Evolutionary conservation across 2,329 filamentous ascomycete species (phyloP), one percentile per base, ranked within the genome.

Genomic region (Pyrenochaeta sp.): DNA sequence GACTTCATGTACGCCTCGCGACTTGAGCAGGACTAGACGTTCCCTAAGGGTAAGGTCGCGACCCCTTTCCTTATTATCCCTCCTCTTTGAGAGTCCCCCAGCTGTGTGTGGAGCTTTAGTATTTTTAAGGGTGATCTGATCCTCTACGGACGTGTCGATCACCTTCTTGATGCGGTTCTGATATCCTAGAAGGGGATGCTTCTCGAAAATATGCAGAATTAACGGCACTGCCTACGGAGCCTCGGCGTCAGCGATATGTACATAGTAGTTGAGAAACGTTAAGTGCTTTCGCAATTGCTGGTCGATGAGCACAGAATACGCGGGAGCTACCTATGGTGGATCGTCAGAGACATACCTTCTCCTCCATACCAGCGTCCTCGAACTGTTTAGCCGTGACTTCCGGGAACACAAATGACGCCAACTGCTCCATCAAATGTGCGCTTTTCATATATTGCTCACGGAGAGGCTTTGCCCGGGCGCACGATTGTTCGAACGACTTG

Each of bases 11-110:
- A 68, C 52, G n/a, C 51, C 63, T 5, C 55, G 46, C 0, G 63
- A 15, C 3, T 64, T 61, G 22, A 72, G 55, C 0, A 51, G 25
- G 0, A 52, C n/a, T 1, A 72, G 36, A 10, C 50, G 55, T n/a
- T n/a, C 15, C 2, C 27, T 40, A n/a, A 54, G 22, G 48, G 1
- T 52, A 34, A 45, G 36, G 43, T 28, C 54, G 15, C n/a, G 25
- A 34, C 1, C 55, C 30, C 28, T 48, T 15, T 30, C 45, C 36
- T 56, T 37, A 6, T 44, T 10, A 24, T 53, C 25, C 19, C 58
- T 27, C 9, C 43, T 13, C 7, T 25, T 24, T 51, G 30, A 10
- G 47, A 6, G 34, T 13, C 4, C 36, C 48, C 7, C 52, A 9
- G n/a, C 52, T 37, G 34, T 44, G 15, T 25, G 34, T 8, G 27